phyloP scores from a whole-genome alignment of 2,329 filamentous ascomycete genomes.

The Botrytis pseudocinerea region DNA sequence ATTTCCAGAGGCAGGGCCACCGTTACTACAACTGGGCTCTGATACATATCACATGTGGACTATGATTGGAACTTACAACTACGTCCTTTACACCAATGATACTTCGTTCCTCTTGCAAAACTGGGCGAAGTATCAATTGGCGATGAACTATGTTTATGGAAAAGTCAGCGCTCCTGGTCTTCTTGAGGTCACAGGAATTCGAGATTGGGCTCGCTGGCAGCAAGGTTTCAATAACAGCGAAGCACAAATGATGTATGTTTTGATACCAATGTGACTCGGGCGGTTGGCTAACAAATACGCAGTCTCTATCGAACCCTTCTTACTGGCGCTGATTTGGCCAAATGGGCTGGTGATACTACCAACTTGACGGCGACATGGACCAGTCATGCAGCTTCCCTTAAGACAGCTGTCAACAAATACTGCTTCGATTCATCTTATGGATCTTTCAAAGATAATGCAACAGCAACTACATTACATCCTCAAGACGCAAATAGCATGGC shows the following conservation, averaged over 20 bases:
- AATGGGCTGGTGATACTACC: constrained; percentile 42
- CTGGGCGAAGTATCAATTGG: constrained; percentile 52
- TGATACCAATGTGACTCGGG: not conserved
- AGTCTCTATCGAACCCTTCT: constrained; percentile 49
- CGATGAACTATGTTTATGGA: constrained; percentile 48
- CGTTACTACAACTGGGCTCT: constrained; percentile 33
- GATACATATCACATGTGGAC: constrained; percentile 62
- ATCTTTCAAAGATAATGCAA: constrained; percentile 43
- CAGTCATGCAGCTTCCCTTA: constrained; percentile 26
- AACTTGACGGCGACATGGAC: constrained; percentile 31
- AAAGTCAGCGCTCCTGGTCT: constrained; percentile 45
- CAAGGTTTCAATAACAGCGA: constrained; percentile 36
- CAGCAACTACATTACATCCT: constrained; percentile 56
- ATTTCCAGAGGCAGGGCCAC: constrained; percentile 36
- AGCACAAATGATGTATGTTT: constrained; percentile 36
- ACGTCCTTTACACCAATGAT: constrained; percentile 57
- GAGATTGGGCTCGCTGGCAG: constrained; percentile 38
- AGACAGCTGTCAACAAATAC: constrained; percentile 32
- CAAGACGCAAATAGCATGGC: constrained; percentile 62
- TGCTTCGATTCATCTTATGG: constrained; percentile 32
- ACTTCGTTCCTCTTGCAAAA: constrained; percentile 48
- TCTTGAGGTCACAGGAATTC: constrained; percentile 34
- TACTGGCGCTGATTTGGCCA: constrained; percentile 49
- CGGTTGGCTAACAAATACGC: constrained; percentile 10
- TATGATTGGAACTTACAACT: constrained; percentile 60